phyloP scores from a whole-genome alignment of 2,329 filamentous ascomycete genomes.

The Colletotrichum limetticola region DNA sequence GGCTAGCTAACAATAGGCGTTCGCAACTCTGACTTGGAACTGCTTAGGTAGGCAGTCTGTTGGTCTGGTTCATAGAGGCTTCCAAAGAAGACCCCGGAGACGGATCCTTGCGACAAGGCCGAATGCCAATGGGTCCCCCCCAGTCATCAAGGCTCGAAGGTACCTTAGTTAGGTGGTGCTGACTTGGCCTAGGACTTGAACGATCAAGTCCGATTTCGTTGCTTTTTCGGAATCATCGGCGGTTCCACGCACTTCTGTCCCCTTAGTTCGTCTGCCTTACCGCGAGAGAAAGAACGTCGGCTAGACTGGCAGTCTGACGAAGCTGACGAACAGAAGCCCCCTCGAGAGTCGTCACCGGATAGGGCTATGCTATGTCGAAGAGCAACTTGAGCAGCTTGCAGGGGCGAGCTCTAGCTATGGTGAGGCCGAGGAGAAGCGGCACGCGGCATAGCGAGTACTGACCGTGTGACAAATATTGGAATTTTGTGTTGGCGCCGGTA shows the following conservation, averaged over 20 bases:
- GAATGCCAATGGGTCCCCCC: neutral
- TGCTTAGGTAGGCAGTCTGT: neutral
- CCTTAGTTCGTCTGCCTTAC: neutral
- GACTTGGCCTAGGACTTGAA: neutral
- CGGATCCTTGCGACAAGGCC: neutral
- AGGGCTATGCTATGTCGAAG: constrained; percentile 7
- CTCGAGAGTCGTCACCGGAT: constrained; percentile 4
- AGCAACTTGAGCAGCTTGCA: neutral
- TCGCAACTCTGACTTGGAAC: neutral
- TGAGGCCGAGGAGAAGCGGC: neutral
- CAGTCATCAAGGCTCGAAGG: too few relatives aligned
- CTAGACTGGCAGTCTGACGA: neutral
- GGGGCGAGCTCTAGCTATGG: neutral
- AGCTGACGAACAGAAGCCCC: neutral
- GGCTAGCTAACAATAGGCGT: neutral
- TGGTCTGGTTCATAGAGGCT: neutral
- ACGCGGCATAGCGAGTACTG: neutral
- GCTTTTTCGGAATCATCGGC: constrained; percentile 31
- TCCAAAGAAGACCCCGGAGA: neutral
- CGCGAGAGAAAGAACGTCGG: neutral
- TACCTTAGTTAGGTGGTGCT: neutral
- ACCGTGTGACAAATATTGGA: constrained; percentile 12
- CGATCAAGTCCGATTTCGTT: constrained; percentile 10
- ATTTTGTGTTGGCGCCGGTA: constrained; percentile 11
- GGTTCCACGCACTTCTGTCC: neutral